Percentiles rank a stretch among this genome's conserved stretches.
Conservation (phyloP, 192 early-diverging fungal genomes). For the Pecoramyces ruminantium region DNA sequence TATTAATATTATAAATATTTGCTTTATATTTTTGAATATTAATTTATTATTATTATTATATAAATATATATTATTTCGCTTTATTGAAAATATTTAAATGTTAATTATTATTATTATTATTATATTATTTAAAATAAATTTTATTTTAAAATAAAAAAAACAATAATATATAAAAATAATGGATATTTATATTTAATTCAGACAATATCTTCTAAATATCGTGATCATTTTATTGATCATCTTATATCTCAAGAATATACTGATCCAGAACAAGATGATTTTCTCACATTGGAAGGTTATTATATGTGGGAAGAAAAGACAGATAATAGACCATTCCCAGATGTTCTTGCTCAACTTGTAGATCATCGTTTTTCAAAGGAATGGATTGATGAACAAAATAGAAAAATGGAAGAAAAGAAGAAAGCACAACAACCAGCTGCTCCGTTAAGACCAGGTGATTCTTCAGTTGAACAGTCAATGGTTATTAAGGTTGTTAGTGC, state of each 20-base stretch:
- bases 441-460: not conserved
- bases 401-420: not conserved
- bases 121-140: no score
- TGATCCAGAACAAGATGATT: not conserved
- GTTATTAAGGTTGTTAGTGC: slow-evolving; percentile 25
- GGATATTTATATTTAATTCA: not conserved
- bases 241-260: not conserved
- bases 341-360: not conserved
- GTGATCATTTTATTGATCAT: not conserved
- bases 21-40: no score
- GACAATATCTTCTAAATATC: not conserved
- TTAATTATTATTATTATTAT: no score
- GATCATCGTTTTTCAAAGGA: not conserved
- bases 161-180: no score
- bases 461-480: not conserved
- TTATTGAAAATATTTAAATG: no score
- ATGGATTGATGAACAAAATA: not conserved
- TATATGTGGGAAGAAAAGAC: not conserved
- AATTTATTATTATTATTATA: no score
- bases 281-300: not conserved
- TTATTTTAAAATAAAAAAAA: no score
- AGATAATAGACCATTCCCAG: not conserved
- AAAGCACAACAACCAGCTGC: not conserved
- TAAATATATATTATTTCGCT: no score
- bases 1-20: no score